A percentile compares a stretch with the other conserved stretches of the same genome.
Evolutionary conservation across 441 rosid genomes (phyloP).

Genomic region (Theobroma grandiflorum): DNA sequence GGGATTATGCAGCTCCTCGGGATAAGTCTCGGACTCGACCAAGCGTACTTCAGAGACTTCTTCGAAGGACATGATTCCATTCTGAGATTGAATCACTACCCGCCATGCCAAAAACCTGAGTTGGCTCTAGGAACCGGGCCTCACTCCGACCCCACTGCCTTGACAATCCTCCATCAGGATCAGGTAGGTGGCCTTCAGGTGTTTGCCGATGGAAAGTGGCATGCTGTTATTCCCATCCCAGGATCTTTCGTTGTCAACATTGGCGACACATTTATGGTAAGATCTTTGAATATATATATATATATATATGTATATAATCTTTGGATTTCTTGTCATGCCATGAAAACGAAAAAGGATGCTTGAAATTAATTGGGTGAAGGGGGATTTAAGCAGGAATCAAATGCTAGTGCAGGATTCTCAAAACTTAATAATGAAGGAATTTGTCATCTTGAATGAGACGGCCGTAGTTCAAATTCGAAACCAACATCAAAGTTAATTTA

Average conservation of each 20-base stretch:
- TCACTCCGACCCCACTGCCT: constrained; percentile 67
- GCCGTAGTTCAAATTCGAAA: too few relatives aligned
- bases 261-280: constrained; percentile 73
- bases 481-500: too few relatives aligned
- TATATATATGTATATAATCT: neutral
- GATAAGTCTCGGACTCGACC: constrained; percentile 51
- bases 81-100: constrained; percentile 59
- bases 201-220: constrained; percentile 56
- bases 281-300: neutral
- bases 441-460: too few relatives aligned
- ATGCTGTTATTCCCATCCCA: constrained; percentile 48
- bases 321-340: too few relatives aligned
- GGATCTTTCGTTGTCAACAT: constrained; percentile 60
- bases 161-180: constrained; percentile 70
- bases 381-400: too few relatives aligned
- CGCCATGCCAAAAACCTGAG: constrained; percentile 58
- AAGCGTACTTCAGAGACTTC: constrained; percentile 47
- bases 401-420: too few relatives aligned
- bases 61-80: constrained; percentile 58
- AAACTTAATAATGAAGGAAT: too few relatives aligned
- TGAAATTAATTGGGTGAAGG: too few relatives aligned
- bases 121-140: constrained; percentile 68
- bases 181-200: constrained; percentile 70
- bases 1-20: constrained; percentile 62
- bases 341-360: too few relatives aligned